Evolutionary conservation across 2,329 filamentous ascomycete genomes (phyloP).

Genomic region (Scytalidium sp.): DNA sequence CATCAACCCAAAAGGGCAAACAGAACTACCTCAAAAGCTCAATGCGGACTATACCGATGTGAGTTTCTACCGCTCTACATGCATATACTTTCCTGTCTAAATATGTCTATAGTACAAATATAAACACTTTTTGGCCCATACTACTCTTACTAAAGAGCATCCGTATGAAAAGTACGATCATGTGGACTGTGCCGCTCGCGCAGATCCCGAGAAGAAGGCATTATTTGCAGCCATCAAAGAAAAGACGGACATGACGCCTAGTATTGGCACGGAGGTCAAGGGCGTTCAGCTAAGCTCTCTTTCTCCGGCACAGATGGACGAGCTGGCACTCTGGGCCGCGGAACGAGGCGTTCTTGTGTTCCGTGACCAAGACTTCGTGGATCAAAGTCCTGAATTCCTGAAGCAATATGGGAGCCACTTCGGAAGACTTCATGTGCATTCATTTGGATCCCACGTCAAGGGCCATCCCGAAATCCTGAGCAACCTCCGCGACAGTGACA

Average conservation of each 20-base stretch:
- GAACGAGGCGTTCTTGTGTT: slow-evolving; percentile 56
- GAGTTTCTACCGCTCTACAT: background rate
- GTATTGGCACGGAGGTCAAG: slow-evolving; percentile 29
- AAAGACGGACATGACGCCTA: slow-evolving; percentile 37
- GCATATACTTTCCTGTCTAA: background rate
- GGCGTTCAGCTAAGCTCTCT: slow-evolving; percentile 48
- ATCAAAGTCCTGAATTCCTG: slow-evolving; percentile 64
- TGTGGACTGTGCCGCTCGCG: background rate
- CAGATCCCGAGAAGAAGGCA: slow-evolving; percentile 1
- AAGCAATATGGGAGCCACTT: slow-evolving; percentile 70
- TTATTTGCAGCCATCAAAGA: background rate
- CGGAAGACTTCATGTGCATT: slow-evolving; percentile 73
- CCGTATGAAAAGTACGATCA: background rate
- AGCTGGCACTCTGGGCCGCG: slow-evolving; percentile 42
- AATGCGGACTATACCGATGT: background rate
- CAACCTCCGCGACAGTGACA: slow-evolving; percentile 65
- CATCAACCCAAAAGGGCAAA: background rate
- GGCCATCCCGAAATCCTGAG: slow-evolving; percentile 71
- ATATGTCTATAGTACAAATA: background rate
- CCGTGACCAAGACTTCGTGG: slow-evolving; percentile 66
- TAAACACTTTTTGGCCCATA: slow-evolving; percentile 1
- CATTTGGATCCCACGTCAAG: slow-evolving; percentile 38
- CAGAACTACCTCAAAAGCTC: slow-evolving; percentile 1
- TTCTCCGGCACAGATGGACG: slow-evolving; percentile 66
- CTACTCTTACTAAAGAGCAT: slow-evolving; percentile 1